These are phyloP conservation scores for Crucibulum laeve DNA, from an alignment of 768 basidiomycete genomes.

Conservation along the genomic window DNA sequence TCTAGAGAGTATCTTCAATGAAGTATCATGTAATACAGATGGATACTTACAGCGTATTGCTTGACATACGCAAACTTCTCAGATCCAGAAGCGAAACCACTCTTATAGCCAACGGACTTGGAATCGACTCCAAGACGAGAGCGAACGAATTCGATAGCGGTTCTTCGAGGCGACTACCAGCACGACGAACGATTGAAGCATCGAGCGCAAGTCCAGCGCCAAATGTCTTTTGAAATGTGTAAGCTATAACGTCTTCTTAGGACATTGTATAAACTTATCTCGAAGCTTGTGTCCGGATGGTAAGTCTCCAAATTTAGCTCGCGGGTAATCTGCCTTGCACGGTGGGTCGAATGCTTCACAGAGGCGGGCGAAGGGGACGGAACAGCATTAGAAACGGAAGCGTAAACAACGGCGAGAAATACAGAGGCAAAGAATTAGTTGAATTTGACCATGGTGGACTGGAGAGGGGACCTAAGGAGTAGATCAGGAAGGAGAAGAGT, in stretches of 20 bases:
- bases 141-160: slow-evolving; percentile 19
- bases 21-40: not conserved
- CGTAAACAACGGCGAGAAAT: slow-evolving; percentile 21
- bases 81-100: slow-evolving; percentile 19
- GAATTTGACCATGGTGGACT: slow-evolving; percentile 22
- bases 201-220: too few species aligned
- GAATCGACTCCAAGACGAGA: slow-evolving; percentile 17
- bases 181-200: too few species aligned
- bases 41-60: slow-evolving; percentile 18
- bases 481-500: too few species aligned
- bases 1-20: slow-evolving; percentile 11
- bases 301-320: slow-evolving; percentile 26
- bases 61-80: slow-evolving; percentile 23
- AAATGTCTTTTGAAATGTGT: too few species aligned
- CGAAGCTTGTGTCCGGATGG: slow-evolving; percentile 30
- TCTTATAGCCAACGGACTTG: slow-evolving; percentile 16
- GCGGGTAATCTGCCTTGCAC: slow-evolving; percentile 20
- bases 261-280: slow-evolving; percentile 16
- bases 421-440: slow-evolving; percentile 24
- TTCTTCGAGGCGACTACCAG: slow-evolving; percentile 14
- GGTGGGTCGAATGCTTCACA: slow-evolving; percentile 27
- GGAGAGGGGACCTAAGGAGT: too few species aligned
- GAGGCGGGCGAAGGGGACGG: slow-evolving; percentile 22
- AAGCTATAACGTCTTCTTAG: too few species aligned
- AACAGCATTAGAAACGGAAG: slow-evolving; percentile 15